Percentiles rank a stretch among this genome's conserved stretches.
phyloP scores from a whole-genome alignment of 306 rosid genomes.

The Arachis stenosperma region DNA sequence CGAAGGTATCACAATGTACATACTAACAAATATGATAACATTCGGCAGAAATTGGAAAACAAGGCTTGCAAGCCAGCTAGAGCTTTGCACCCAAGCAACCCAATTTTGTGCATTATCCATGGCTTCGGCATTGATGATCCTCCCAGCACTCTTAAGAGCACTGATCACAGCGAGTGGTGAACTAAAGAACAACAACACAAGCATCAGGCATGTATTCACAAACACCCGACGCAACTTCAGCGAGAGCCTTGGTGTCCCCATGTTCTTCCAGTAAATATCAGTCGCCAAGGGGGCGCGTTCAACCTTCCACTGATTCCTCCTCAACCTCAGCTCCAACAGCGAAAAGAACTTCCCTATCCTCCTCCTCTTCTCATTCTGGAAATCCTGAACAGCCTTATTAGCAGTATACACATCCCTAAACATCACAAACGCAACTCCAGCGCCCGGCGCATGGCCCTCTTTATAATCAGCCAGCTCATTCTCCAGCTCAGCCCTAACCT shows the following conservation, averaged over 20 bases:
- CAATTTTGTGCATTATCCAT: conserved; percentile 92
- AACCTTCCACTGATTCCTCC: conserved; percentile 95
- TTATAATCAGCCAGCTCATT: conserved; percentile 79
- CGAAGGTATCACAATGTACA: conserved; percentile 89
- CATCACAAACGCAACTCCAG: conserved; percentile 93
- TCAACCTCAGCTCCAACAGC: conserved; percentile 71
- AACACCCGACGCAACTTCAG: conserved; percentile 67
- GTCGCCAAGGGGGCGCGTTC: conserved; percentile 95
- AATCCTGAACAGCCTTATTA: conserved; percentile 95
- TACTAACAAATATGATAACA: conserved; percentile 85
- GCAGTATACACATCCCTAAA: conserved; percentile 90
- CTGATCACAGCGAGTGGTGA: conserved; percentile 92
- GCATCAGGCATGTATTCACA: conserved; percentile 81
- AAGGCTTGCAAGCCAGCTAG: conserved; percentile 91
- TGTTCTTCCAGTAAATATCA: conserved; percentile 93
- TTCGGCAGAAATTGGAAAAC: conserved; percentile 93
- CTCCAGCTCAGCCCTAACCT: conserved; percentile 81
- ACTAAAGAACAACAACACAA: conserved; percentile 86
- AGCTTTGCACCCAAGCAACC: conserved; percentile 92
- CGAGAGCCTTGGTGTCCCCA: conserved; percentile 78
- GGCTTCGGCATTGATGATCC: conserved; percentile 87
- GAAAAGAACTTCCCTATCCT: conserved; percentile 88
- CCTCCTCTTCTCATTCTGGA: conserved; percentile 79
- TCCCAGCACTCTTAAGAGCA: conserved; percentile 83
- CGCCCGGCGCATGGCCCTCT: conserved; percentile 80